Evolutionary conservation across 1,139 yeast genomes (phyloP), one percentile per base, ranked within the genome.

Genomic region (Kodamaea plutei): DNA sequence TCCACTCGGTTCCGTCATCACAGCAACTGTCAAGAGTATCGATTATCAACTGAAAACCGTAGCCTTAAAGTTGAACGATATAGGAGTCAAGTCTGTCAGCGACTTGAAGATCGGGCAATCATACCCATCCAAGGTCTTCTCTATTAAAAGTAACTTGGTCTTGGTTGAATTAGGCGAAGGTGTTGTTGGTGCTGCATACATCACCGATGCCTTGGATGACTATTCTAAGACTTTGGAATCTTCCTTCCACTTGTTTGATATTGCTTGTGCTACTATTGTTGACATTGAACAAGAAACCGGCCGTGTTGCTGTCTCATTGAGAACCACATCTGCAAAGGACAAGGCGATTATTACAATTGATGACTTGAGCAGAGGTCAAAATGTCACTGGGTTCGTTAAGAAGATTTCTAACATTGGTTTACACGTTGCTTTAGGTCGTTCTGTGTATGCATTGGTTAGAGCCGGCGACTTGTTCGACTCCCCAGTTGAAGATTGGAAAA

Each of bases 401-500:
- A 79, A 79, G 40, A 72, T 88, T 29, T 75, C 84, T 12, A 79
- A 81, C 45, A 75, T 78, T 37, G 97, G 97, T 56, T 58, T 89
- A 20, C 85, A 83, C 50, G 81, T 91, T 28, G 70, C 85, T 14
- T 63, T 91, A 39, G 89, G 94, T 20, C 73, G 85, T 44, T 64
- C 71, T 2, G 67, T 84, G 16, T 76, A 76, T 47, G 97, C 91
- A 2, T 77, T 91, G 49, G 95, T 85, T 20, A 80, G 87, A 50
- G 79, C 87, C 29, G 61, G 82, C 28, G 91, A 89, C 54, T 65
- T 89, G 30, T 84, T 94, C 8, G 97, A 91, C 48, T 69, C 82
- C 1, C 84, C 65, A 49, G 63, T 87, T 50, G 80, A 81, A 46
- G 95, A 91, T 41, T 91, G 97, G 97, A 84, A 84, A 62, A 77